Evolutionary conservation across 2,329 filamentous ascomycete genomes (phyloP).

Genomic region (Myriosclerotinia curreyana): DNA sequence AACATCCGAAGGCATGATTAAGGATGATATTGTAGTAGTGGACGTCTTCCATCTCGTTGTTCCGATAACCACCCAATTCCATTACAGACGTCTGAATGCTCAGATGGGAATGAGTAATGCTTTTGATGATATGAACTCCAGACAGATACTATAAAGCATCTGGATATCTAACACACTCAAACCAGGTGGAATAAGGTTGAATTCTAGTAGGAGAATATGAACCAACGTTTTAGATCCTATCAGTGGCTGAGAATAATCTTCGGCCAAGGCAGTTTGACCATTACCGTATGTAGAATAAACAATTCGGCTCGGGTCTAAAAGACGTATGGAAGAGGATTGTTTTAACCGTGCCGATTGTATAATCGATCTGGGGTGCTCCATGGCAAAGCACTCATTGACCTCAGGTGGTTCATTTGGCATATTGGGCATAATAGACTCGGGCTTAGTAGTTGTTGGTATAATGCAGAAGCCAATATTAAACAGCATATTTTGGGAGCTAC

Average conservation of each 20-base stretch:
- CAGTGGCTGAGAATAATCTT: background rate
- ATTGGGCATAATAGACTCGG: background rate
- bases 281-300: background rate
- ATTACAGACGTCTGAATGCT: background rate
- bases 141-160: background rate
- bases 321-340: background rate
- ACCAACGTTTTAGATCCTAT: background rate
- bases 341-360: background rate
- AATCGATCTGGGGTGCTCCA: background rate
- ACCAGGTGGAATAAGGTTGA: background rate
- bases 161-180: too few species aligned
- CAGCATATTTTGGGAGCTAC: background rate
- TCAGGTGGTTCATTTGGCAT: background rate
- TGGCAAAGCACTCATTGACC: background rate
- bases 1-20: background rate
- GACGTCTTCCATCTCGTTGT: background rate
- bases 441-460: background rate
- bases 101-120: background rate
- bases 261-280: background rate
- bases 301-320: background rate
- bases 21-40: background rate
- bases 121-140: background rate
- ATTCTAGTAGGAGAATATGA: background rate
- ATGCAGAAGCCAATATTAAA: background rate
- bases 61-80: background rate